phyloP scores from a whole-genome alignment of 2,329 filamentous ascomycete genomes.

The Neopestalotiopsis sp. region DNA sequence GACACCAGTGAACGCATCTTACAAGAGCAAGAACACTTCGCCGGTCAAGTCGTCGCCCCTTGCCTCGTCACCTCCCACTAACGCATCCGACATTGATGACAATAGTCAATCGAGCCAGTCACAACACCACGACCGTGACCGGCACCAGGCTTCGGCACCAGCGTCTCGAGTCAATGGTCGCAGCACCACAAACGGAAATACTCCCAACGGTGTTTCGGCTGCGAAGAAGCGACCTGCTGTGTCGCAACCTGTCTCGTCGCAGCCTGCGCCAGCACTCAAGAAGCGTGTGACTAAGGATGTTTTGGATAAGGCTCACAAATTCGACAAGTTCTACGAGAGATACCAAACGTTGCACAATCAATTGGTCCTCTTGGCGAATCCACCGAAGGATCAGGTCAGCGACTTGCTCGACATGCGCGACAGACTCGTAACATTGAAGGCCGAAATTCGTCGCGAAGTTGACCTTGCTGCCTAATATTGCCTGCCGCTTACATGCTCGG shows the following conservation, averaged over 20 bases:
- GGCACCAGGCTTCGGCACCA: background rate
- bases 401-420: conserved; percentile 60
- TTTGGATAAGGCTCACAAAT: conserved; percentile 57
- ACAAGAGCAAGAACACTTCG: conserved; percentile 59
- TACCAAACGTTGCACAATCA: conserved; percentile 63
- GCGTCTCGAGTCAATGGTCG: conserved; percentile 22
- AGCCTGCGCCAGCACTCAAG: conserved; percentile 39
- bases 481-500: background rate
- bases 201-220: conserved; percentile 24
- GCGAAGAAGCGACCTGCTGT: conserved; percentile 50
- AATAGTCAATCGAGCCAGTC: conserved; percentile 39
- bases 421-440: conserved; percentile 61
- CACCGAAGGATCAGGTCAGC: conserved; percentile 55
- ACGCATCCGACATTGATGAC: conserved; percentile 65
- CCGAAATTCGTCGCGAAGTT: conserved; percentile 58
- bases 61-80: conserved; percentile 69
- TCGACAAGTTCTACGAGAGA: conserved; percentile 60
- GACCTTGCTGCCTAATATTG: conserved; percentile 31
- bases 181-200: conserved; percentile 23
- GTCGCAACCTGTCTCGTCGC: conserved; percentile 31
- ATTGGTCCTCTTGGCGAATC: conserved; percentile 54
- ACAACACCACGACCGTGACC: conserved; percentile 15
- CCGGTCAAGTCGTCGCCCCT: conserved; percentile 68
- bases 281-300: conserved; percentile 52
- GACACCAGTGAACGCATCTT: conserved; percentile 45